These are phyloP conservation scores for Aegilops bicornis DNA, from an alignment of 176 grass and related monocot species.

Conservation along the genomic window DNA sequence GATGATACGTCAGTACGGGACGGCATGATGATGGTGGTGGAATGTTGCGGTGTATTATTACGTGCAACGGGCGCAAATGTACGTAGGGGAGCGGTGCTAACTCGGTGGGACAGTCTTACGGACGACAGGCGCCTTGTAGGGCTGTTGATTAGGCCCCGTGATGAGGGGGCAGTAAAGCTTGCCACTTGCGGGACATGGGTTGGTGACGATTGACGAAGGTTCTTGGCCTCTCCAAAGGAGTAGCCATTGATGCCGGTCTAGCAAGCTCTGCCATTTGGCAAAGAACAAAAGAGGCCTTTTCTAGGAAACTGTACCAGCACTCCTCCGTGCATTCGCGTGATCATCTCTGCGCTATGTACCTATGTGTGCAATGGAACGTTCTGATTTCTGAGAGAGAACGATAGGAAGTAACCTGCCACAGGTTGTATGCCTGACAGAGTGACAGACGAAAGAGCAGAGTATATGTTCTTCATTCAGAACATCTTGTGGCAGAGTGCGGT, in stretches of 20 bases:
- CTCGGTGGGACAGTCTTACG: neutral
- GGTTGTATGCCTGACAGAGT: neutral
- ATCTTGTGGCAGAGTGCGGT: too few relatives aligned
- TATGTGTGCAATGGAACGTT: neutral
- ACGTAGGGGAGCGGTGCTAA: conserved; percentile 15
- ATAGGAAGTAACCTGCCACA: neutral
- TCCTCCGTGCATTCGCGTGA: neutral
- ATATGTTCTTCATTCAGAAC: neutral
- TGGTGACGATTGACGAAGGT: conserved; percentile 28
- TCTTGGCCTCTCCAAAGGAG: conserved; percentile 34
- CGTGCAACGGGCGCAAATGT: conserved; percentile 11
- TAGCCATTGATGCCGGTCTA: conserved; percentile 26
- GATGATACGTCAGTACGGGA: conserved; percentile 17
- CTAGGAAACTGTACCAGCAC: neutral
- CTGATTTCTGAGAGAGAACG: neutral
- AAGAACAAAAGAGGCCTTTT: neutral
- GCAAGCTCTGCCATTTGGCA: neutral
- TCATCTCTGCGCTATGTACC: neutral
- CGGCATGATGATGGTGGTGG: neutral
- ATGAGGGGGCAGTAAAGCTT: conserved; percentile 29
- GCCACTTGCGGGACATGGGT: conserved; percentile 38
- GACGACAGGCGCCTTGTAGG: conserved; percentile 14
- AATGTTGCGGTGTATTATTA: conserved; percentile 31
- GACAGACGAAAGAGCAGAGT: neutral
- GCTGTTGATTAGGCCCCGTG: conserved; percentile 37